Evolutionary conservation across 2,329 filamentous ascomycete species (phyloP), one percentile per base, ranked within the genome.

Genomic region (Phialophora expanda): DNA sequence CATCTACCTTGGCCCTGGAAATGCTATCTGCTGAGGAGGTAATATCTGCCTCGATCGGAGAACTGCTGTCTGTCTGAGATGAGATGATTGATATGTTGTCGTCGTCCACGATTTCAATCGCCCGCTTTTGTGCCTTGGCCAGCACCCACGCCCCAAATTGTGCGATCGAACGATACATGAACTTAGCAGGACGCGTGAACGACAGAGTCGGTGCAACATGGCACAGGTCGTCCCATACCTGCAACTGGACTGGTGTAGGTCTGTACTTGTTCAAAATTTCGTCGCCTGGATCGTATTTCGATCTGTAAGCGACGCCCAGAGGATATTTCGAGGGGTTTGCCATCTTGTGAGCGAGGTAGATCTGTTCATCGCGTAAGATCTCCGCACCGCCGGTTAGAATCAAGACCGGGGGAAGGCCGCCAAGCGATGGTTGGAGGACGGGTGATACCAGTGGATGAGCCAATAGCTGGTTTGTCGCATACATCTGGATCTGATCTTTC

Each of bases 211-310:
- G 92, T 0, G 90, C 89, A 5, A 96, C 93, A 75, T 98, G 94
- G 73, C 95, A 98, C 2, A 98, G 81, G 73, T 97, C 91, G 65
- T 98, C 94, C 93, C 94, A 98, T 1, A 98, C 89, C 76, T 98
- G 95, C 1, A 99, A 84, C 75, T 97, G 93, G 0, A 98, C 94
- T 72, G 96, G 87, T 0, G 95, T 99, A 0, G 93, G 91, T 64
- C 87, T 87, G 77, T 92, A 96, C 68, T 84, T 87, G 41, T 83
- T 80, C 17, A 95, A 74, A 12, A 76, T 78, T 11, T 77, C 74
- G 38, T 82, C 76, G 1, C 84, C 83, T 22, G 84, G 83, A 30
- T 89, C 88, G 66, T 84, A 82, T 44, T 89, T 85, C 38, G 89
- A 83, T 66, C 95, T 80, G 51, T 87, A 83, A 0, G 82, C 82